phyloP scores from a whole-genome alignment of 2,329 filamentous ascomycete genomes.

The Geoglossum cookeanum region DNA sequence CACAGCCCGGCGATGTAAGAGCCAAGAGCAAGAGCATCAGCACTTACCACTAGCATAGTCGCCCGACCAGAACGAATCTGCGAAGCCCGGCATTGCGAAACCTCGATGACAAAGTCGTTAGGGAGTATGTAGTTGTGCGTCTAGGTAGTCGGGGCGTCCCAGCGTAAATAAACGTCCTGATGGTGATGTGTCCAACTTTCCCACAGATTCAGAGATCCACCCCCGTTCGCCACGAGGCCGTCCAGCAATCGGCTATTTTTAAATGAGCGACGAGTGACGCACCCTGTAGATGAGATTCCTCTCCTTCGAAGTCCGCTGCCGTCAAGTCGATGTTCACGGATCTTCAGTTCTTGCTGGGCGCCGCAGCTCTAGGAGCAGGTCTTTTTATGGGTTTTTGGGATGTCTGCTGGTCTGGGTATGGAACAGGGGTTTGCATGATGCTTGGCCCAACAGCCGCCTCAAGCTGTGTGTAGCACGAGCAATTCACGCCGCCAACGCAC shows the following conservation, averaged over 20 bases:
- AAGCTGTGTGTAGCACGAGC: background rate
- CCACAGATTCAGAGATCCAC: background rate
- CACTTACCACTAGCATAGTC: conserved; percentile 82
- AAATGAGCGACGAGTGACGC: background rate
- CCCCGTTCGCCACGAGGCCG: background rate
- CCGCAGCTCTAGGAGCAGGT: background rate
- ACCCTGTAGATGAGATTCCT: background rate
- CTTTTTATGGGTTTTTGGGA: background rate
- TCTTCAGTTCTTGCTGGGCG: background rate
- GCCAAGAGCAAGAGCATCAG: background rate
- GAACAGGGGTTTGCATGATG: background rate
- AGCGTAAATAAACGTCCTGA: background rate
- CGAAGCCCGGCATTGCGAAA: conserved; percentile 68
- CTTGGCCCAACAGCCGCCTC: background rate
- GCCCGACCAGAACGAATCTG: conserved; percentile 92
- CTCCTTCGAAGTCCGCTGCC: background rate
- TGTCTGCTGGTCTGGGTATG: background rate
- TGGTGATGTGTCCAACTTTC: background rate
- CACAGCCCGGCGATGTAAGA: background rate
- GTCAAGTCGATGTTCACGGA: background rate
- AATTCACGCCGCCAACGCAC: background rate
- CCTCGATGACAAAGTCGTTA: background rate
- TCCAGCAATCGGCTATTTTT: background rate
- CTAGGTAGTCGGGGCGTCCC: background rate
- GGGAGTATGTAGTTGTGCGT: background rate